A percentile compares a stretch with the other conserved stretches of the same genome.
Conservation (phyloP, 495 filamentous ascomycete genomes). For the Talaromyces stipitatus region DNA sequence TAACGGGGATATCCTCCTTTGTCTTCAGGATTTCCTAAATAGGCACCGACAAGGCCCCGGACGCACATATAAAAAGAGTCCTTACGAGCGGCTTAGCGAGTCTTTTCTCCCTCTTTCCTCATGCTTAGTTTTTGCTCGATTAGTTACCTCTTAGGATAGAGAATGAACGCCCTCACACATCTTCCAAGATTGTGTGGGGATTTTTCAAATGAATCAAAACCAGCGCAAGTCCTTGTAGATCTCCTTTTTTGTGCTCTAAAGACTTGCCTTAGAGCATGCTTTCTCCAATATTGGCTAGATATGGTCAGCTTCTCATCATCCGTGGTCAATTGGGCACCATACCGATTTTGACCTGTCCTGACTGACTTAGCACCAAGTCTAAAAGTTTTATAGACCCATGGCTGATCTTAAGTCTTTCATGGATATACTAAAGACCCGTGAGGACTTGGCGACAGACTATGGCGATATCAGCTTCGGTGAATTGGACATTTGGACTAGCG, state of each 20-base stretch:
- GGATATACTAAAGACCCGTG: conserved; percentile 7
- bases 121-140: too few species aligned
- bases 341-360: conserved; percentile 10
- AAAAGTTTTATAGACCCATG: conserved; percentile 5
- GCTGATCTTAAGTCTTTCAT: conserved; percentile 1
- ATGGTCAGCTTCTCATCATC: background rate
- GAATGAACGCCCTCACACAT: too few species aligned
- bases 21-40: too few species aligned
- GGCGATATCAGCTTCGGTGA: conserved; percentile 10
- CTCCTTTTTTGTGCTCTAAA: background rate
- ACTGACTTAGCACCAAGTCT: conserved; percentile 4
- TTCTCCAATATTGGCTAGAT: conserved; percentile 11
- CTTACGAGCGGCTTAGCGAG: too few species aligned
- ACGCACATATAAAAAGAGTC: too few species aligned
- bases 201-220: too few species aligned
- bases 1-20: too few species aligned
- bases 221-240: background rate
- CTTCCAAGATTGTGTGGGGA: too few species aligned
- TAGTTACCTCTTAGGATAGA: too few species aligned
- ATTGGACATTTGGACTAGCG: background rate
- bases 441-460: conserved; percentile 9
- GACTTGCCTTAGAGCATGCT: conserved; percentile 1
- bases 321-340: background rate
- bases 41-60: too few species aligned
- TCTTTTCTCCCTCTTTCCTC: too few species aligned